Conservation (phyloP, 805 yeast species). For the Ogataea kodamae region DNA sequence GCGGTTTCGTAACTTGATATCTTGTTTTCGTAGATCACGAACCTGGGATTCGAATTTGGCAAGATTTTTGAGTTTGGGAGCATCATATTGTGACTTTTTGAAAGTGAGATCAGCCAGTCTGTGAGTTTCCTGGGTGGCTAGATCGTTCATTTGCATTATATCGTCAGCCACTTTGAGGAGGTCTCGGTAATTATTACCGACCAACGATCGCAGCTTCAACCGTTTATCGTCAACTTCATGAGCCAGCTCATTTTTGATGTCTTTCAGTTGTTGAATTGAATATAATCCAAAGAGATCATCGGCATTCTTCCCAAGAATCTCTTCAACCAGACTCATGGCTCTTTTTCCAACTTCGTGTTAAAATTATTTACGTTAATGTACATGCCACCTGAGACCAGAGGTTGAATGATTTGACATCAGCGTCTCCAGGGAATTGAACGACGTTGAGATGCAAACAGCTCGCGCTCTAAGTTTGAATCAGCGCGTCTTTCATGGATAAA, state of each 20-base stretch:
- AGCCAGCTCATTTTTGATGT: conserved; percentile 20
- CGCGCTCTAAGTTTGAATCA: conserved; percentile 25
- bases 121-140: conserved; percentile 25
- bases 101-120: conserved; percentile 29
- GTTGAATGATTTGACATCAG: neutral
- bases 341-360: conserved; percentile 11
- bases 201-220: conserved; percentile 29
- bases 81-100: conserved; percentile 28
- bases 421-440: conserved; percentile 6
- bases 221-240: conserved; percentile 23
- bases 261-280: conserved; percentile 29
- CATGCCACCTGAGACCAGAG: conserved; percentile 7
- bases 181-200: conserved; percentile 36
- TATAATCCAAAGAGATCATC: conserved; percentile 28
- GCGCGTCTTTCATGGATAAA: conserved; percentile 78
- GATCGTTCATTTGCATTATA: conserved; percentile 33
- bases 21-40: conserved; percentile 4
- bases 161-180: conserved; percentile 36
- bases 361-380: conserved; percentile 5
- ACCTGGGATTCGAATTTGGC: conserved; percentile 17
- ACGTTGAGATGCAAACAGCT: conserved; percentile 20
- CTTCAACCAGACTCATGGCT: conserved; percentile 9
- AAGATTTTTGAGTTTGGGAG: conserved; percentile 22
- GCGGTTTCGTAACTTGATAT: conserved; percentile 17
- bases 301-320: conserved; percentile 15